Conservation (phyloP, 1,284 basidiomycete species). For the Trametes polyzona region DNA sequence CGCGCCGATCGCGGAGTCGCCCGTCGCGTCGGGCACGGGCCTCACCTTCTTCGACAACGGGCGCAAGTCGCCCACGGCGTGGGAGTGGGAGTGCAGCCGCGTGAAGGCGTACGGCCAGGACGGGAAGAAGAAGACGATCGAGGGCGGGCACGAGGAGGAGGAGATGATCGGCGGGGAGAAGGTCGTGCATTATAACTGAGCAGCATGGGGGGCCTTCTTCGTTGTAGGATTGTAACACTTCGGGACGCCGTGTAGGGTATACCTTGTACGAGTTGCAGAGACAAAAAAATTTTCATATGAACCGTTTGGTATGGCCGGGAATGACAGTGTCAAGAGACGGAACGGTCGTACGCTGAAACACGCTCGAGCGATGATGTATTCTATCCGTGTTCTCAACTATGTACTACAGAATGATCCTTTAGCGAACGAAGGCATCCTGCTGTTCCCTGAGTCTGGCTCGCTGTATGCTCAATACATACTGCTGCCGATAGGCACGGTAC, state of each 20-base stretch:
- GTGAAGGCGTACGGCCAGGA: slow-evolving; percentile 18
- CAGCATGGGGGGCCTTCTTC: not conserved
- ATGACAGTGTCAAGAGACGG: too few relatives aligned
- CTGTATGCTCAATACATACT: too few relatives aligned
- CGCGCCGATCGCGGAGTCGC: slow-evolving; percentile 12
- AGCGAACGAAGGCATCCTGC: too few relatives aligned
- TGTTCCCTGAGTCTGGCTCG: too few relatives aligned
- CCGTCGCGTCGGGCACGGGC: slow-evolving; percentile 12
- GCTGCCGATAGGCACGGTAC: too few relatives aligned
- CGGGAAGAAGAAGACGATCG: slow-evolving; percentile 14
- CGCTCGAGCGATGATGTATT: too few relatives aligned
- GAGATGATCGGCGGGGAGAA: slow-evolving; percentile 17
- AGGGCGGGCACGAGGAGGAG: slow-evolving; percentile 15
- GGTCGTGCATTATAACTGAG: slow-evolving; percentile 17
- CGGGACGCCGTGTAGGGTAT: not conserved
- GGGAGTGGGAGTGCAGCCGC: slow-evolving; percentile 18
- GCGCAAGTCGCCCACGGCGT: slow-evolving; percentile 12
- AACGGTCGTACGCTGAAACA: too few relatives aligned
- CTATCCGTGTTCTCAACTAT: too few relatives aligned
- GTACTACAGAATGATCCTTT: too few relatives aligned
- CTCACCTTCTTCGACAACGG: slow-evolving; percentile 12
- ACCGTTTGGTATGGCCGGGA: too few relatives aligned
- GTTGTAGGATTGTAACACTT: not conserved
- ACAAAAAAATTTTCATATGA: too few relatives aligned
- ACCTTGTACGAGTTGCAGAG: too few relatives aligned